Evolutionary conservation across 768 basidiomycete species (phyloP), one percentile per base, ranked within the genome.

Genomic region (Calocybe cyanea): DNA sequence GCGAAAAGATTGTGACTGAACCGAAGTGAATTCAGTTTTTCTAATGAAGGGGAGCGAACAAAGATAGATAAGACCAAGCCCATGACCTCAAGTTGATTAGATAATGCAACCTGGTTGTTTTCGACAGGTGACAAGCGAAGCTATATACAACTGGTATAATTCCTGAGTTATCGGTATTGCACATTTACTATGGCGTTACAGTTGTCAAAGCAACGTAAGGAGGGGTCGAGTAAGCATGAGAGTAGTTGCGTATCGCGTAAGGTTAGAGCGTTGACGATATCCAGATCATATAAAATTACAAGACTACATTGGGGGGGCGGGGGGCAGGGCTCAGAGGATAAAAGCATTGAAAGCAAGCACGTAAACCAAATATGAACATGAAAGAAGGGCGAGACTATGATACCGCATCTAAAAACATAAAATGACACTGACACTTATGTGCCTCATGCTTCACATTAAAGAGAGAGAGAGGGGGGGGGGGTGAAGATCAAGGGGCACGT

Each of bases 131-230:
- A n/a, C n/a, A n/a, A n/a, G 17, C 44, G 9, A 37, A n/a, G 6
- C 33, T 24, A 5, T 20, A 21, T 11, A 41, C 28, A n/a, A 18
- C 17, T 28, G 34, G 32, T 41, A 42, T 41, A 45, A 51, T 38
- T 49, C 51, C 46, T 25, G 44, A 37, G 47, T 41, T 50, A 49
- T 51, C 44, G 24, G 44, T 46, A 45, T 51, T 41, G 46, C 52
- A 55, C 39, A 43, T 45, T 30, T 49, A 38, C 10, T 41, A 44
- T 23, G 2, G 21, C 41, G 37, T 18, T 25, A 21, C 21, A 20
- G 34, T 21, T 23, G 7, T n/a, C 4, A 34, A 30, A 45, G 39
- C 32, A 46, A 36, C 11, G 15, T 36, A 35, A 32, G 31, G 24
- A 24, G 15, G 11, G 37, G 48, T 34, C 37, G 15, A 23, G 18